Percentiles rank a stretch among this genome's conserved stretches.
phyloP scores from a whole-genome alignment of 108 stramenopile genomes.

The Mediolabrus comicus region DNA sequence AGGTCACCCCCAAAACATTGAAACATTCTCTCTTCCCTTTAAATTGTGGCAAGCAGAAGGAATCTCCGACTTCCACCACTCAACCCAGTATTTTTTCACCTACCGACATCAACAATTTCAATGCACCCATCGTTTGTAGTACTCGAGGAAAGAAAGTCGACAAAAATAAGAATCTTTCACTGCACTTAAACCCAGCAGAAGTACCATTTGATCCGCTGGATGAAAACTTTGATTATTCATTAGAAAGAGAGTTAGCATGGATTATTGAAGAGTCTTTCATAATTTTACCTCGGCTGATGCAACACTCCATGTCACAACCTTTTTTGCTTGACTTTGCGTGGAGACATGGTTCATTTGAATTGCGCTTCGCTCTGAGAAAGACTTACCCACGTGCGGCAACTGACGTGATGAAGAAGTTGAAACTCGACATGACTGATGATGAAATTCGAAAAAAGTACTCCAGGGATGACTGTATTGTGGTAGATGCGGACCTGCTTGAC shows the following conservation, averaged over 20 bases:
- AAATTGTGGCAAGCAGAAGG: not conserved
- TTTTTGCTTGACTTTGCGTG: conserved; percentile 4
- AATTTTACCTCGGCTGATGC: conserved; percentile 2
- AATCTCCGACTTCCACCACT: not conserved
- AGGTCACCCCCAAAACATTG: too few species aligned
- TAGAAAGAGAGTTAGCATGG: conserved; percentile 38
- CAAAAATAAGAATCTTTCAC: not conserved
- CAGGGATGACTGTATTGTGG: not conserved
- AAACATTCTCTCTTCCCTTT: not conserved
- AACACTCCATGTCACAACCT: not conserved
- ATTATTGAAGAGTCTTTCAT: conserved; percentile 33
- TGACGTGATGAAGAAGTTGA: not conserved
- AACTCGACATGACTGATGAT: not conserved
- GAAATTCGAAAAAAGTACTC: not conserved
- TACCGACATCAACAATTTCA: not conserved
- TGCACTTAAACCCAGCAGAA: conserved; percentile 17
- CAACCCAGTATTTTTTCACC: not conserved
- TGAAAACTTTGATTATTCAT: conserved; percentile 1
- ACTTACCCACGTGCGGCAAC: not conserved
- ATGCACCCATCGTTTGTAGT: not conserved
- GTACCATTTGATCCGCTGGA: conserved; percentile 33
- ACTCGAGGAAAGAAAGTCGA: not conserved
- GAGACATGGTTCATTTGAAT: conserved; percentile 21
- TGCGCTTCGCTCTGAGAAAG: not conserved
- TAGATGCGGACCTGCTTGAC: not conserved